These are phyloP conservation scores for Boletus rufocinnamomeus DNA, from an alignment of 768 basidiomycete genomes.

Conservation along the genomic window DNA sequence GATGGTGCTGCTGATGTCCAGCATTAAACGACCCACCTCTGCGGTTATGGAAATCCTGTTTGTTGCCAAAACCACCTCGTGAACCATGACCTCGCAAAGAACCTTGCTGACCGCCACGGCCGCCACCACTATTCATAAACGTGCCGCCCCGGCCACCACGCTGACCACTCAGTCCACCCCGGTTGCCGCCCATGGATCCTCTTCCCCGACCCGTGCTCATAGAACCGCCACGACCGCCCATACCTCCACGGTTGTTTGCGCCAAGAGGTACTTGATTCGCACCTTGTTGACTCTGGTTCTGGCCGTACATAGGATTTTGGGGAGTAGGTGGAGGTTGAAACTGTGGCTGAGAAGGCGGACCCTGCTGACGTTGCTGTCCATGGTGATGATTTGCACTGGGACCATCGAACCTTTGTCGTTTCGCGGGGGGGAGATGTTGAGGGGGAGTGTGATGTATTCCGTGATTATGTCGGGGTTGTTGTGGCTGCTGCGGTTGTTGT, in stretches of 20 bases:
- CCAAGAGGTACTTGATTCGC: conserved; percentile 44
- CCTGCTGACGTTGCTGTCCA: conserved; percentile 45
- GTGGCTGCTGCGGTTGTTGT: conserved; percentile 41
- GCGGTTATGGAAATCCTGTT: conserved; percentile 64
- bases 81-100: conserved; percentile 64
- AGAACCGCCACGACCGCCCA: conserved; percentile 45
- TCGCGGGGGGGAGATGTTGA: conserved; percentile 88
- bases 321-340: conserved; percentile 42
- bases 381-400: conserved; percentile 52
- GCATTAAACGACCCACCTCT: conserved; percentile 63
- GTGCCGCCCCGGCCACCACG: conserved; percentile 43
- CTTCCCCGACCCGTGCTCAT: conserved; percentile 40
- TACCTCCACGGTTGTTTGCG: conserved; percentile 47
- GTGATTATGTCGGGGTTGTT: conserved; percentile 51
- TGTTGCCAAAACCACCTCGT: conserved; percentile 63
- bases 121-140: conserved; percentile 38
- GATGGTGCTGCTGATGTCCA: conserved; percentile 42
- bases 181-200: conserved; percentile 46
- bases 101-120: conserved; percentile 50
- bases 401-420: conserved; percentile 86
- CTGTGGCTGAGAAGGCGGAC: conserved; percentile 61
- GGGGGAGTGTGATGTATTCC: conserved; percentile 63
- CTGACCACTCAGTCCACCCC: conserved; percentile 47
- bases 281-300: conserved; percentile 44
- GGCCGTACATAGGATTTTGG: conserved; percentile 32